Evolutionary conservation across 2,329 filamentous ascomycete species (phyloP).

Genomic region (Alternaria viburni): DNA sequence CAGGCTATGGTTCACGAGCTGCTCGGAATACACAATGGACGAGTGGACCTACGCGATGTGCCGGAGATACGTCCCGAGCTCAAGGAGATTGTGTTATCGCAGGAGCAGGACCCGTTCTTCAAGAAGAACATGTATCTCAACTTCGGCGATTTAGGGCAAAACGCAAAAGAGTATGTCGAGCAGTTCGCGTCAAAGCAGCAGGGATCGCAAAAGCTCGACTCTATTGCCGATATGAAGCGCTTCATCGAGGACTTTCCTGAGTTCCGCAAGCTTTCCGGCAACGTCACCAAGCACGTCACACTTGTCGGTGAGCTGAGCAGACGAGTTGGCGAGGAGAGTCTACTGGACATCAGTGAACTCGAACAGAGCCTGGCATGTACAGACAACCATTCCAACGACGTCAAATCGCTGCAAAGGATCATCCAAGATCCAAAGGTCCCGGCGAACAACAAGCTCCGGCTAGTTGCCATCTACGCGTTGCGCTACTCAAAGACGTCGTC

Average conservation of each 20-base stretch:
- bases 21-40: conserved; percentile 91
- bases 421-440: conserved; percentile 82
- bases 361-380: conserved; percentile 97
- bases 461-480: conserved; percentile 93
- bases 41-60: conserved; percentile 84
- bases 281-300: conserved; percentile 98
- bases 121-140: conserved; percentile 99
- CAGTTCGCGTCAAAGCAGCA: conserved; percentile 99
- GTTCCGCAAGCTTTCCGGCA: conserved; percentile 94
- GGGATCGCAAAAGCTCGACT: conserved; percentile 93
- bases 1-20: conserved; percentile 99
- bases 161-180: conserved; percentile 98
- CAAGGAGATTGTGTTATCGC: conserved; percentile 91
- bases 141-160: conserved; percentile 92
- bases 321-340: conserved; percentile 80
- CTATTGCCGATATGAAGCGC: conserved; percentile 97
- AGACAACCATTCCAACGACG: conserved; percentile 87
- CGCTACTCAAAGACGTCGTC: conserved; percentile 88
- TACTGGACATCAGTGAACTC: conserved; percentile 95
- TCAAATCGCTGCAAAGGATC: conserved; percentile 89
- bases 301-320: conserved; percentile 92
- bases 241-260: conserved; percentile 99
- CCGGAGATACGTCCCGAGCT: conserved; percentile 85
- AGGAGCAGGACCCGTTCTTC: conserved; percentile 98
- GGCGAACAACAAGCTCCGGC: conserved; percentile 80